Conservation (phyloP, 306 rosid genomes). For the Benincasa hispida region DNA sequence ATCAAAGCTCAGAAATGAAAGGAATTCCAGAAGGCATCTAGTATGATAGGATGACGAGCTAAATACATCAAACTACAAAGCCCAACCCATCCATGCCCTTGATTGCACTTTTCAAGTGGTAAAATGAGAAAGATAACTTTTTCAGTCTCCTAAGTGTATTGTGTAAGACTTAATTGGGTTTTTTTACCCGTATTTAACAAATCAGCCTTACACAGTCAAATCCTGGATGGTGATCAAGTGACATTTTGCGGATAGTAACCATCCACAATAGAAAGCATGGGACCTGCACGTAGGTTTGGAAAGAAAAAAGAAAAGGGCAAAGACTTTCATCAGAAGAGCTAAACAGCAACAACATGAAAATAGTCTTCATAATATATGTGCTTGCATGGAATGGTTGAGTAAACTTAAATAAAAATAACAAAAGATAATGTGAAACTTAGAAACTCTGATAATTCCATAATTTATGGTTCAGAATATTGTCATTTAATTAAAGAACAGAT, state of each 20-base stretch:
- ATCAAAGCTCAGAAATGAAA: background rate
- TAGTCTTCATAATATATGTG: background rate
- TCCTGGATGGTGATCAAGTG: conserved; percentile 68
- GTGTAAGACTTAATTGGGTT: background rate
- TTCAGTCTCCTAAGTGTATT: background rate
- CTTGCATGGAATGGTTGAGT: background rate
- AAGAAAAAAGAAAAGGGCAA: background rate
- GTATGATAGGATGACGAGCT: background rate
- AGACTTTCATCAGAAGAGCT: background rate
- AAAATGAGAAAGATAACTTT: background rate
- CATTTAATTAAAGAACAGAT: background rate
- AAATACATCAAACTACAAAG: conserved; percentile 1
- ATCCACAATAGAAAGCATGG: conserved; percentile 90
- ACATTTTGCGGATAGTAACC: conserved; percentile 73
- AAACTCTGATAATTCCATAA: background rate
- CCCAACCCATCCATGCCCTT: background rate
- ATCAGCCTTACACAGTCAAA: conserved; percentile 60
- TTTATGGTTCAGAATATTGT: background rate
- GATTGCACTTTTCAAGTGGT: background rate
- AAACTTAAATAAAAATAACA: background rate
- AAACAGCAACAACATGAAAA: background rate
- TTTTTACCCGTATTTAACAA: background rate
- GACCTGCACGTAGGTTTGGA: conserved; percentile 34
- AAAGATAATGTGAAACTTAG: background rate
- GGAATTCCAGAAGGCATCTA: background rate